Conservation (phyloP, 768 basidiomycete genomes). For the Tricholoma sp. region DNA sequence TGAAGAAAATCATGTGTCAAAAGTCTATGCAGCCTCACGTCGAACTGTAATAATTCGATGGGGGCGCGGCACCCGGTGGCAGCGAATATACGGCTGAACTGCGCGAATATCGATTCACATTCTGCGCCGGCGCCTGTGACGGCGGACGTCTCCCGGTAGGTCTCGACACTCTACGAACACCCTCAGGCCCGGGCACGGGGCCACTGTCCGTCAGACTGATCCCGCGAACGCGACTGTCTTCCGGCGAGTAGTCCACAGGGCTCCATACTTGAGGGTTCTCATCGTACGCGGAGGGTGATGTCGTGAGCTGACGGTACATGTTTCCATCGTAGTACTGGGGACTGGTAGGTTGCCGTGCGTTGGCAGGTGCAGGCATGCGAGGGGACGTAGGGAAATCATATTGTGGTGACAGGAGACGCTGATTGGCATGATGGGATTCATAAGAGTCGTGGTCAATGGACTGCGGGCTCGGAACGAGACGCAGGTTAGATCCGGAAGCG, state of each 20-base stretch:
- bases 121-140: constrained; percentile 51
- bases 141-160: constrained; percentile 51
- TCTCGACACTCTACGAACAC: constrained; percentile 76
- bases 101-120: constrained; percentile 64
- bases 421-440: constrained; percentile 25
- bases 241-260: constrained; percentile 23
- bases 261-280: constrained; percentile 15
- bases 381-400: constrained; percentile 11
- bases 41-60: constrained; percentile 33
- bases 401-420: constrained; percentile 26
- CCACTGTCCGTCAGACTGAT: constrained; percentile 80
- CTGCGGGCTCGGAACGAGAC: constrained; percentile 38
- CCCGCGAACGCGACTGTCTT: constrained; percentile 46
- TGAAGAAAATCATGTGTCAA: not conserved
- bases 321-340: constrained; percentile 30
- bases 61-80: constrained; percentile 75
- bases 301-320: constrained; percentile 49
- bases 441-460: constrained; percentile 34
- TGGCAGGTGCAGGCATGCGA: constrained; percentile 21
- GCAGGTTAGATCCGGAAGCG: constrained; percentile 35
- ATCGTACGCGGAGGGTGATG: constrained; percentile 34
- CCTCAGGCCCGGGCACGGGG: constrained; percentile 73
- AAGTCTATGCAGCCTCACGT: not conserved
- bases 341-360: constrained; percentile 21
- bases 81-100: constrained; percentile 45